phyloP scores from a whole-genome alignment of 164 flowering plant genomes.

The Vitis rupestris region DNA sequence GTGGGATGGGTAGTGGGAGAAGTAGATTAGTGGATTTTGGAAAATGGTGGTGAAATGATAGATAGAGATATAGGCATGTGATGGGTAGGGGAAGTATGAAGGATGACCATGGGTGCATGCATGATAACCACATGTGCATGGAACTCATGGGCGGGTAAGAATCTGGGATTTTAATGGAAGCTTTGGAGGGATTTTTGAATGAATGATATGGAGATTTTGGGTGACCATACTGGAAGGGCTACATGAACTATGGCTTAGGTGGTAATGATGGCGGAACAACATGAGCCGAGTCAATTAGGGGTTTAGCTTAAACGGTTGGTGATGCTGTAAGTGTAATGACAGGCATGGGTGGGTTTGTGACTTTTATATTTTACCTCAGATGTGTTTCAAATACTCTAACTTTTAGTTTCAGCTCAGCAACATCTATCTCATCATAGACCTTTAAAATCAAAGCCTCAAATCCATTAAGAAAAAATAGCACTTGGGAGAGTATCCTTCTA shows the following conservation, averaged over 20 bases:
- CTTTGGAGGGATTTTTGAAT: conserved; percentile 57
- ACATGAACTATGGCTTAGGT: conserved; percentile 61
- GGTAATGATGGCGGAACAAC: conserved; percentile 37
- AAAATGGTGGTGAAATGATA: too few relatives aligned
- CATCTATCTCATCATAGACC: conserved; percentile 79
- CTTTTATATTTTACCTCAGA: conserved; percentile 67
- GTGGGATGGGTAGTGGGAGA: too few relatives aligned
- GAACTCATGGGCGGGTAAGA: too few relatives aligned
- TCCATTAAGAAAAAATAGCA: conserved; percentile 63
- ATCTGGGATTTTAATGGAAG: too few relatives aligned
- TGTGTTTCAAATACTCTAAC: conserved; percentile 94
- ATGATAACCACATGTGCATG: too few relatives aligned
- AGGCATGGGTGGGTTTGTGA: conserved; percentile 35
- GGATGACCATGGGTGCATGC: too few relatives aligned
- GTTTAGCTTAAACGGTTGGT: conserved; percentile 64
- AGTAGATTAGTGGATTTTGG: too few relatives aligned
- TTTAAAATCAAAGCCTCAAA: conserved; percentile 70
- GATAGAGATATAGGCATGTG: too few relatives aligned
- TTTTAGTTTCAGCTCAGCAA: conserved; percentile 85
- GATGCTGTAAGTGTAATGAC: conserved; percentile 41
- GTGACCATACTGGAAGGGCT: conserved; percentile 19
- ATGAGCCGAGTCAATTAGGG: conserved; percentile 52
- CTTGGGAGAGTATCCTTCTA: conserved; percentile 29
- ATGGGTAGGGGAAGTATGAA: too few relatives aligned
- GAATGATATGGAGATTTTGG: too few relatives aligned